Base-by-base conservation (phyloP, 352 stramenopile species). In the Phytophthora pinifolia region DNA sequence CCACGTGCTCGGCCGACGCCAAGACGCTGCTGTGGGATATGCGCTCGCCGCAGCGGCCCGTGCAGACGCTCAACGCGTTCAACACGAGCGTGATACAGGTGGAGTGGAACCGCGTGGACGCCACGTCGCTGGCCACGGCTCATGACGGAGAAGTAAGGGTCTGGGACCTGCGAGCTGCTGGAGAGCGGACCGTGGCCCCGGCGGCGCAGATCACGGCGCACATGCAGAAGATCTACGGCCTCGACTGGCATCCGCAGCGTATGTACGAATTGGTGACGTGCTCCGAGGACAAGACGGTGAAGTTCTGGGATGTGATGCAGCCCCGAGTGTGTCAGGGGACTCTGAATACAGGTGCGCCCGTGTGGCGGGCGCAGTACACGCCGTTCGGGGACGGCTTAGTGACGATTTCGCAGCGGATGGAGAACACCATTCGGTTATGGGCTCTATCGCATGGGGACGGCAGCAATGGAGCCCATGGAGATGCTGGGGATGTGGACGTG, bases 11-110 rank as follows among this genome's bases (percentile, higher is more conserved):
- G 4, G 80, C 78, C 5, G 83, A 93, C 60, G 76, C 76, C 7
- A 91, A 87, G 68, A 91, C 83, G 20, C 67, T 90, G 39, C 31
- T 95, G 32, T 95, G 85, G 85, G 85, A 94, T 51, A 69, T 84
- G 36, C 76, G 85, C n/a, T 76, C 81, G n/a, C 76, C 81, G 6
- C 69, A 82, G 39, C 67, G 78, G 43, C 83, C 82, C 18, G 72
- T 86, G 9, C 83, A 89, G 57, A 91, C 80, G 17, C 65, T 94
- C 7, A 72, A 72, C 37, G 72, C 83, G 4, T 83, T 86, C 61
- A 84, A 85, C 36, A 76, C 67, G 9, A 89, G 79, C 54, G 79
- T 85, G 17, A 70, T 74, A 9, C 79, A 89, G 18, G 73, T 92
- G 41, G 80, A 85, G 54, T 94, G 84, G 84, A 89, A 91, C 52